Evolutionary conservation across 306 rosid genomes (phyloP).

Genomic region (Vigna hirtella): DNA sequence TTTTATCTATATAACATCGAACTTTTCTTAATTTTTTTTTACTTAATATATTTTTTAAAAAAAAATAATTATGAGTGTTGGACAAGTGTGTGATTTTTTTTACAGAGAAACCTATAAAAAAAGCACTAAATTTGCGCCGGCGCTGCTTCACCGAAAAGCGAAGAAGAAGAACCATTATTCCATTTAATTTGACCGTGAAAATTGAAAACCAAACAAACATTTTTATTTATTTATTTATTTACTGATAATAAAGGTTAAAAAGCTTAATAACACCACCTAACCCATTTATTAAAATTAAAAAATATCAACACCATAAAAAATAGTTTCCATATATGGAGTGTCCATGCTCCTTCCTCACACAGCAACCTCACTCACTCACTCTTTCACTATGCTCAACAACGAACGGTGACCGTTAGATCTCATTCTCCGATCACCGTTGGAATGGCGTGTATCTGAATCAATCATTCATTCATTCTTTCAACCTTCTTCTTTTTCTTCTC

Average conservation of each 20-base stretch:
- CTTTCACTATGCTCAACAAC: neutral
- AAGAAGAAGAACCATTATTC: neutral
- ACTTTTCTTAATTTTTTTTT: too few relatives aligned
- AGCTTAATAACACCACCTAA: neutral
- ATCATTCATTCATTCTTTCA: neutral
- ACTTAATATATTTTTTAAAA: too few relatives aligned
- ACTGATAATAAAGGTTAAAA: neutral
- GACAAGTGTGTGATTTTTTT: neutral
- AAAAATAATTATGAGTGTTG: neutral
- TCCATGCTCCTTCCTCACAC: neutral
- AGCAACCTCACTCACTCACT: neutral
- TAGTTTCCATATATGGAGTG: neutral
- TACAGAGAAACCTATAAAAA: neutral
- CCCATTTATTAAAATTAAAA: neutral
- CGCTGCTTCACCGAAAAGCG: neutral
- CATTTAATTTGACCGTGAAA: neutral
- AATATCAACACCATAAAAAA: neutral
- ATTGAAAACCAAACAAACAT: neutral
- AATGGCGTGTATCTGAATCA: constrained; percentile 51
- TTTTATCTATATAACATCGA: too few relatives aligned
- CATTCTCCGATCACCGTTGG: constrained; percentile 34
- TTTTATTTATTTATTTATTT: neutral
- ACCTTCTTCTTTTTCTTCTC: constrained; percentile 27
- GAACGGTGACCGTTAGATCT: constrained; percentile 59
- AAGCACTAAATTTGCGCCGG: constrained; percentile 11